These are phyloP conservation scores for Gloeophyllum trabeum DNA, from an alignment of 768 basidiomycete species.

Conservation along the genomic window DNA sequence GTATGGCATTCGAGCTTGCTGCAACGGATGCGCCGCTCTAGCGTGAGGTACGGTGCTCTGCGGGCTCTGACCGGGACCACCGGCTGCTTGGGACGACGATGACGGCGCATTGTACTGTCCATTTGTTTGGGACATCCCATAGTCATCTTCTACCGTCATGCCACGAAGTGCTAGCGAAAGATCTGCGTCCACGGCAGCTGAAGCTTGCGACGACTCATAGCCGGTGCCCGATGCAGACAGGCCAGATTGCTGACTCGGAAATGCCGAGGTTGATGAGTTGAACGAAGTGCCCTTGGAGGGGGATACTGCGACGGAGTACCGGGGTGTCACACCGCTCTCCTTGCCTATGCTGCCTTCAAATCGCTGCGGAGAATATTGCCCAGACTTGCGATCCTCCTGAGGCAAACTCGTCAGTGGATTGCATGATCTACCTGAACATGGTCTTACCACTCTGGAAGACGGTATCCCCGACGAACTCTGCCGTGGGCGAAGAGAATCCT, in stretches of 20 bases:
- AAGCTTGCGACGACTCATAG: slow-evolving; percentile 27
- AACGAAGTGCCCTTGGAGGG: slow-evolving; percentile 28
- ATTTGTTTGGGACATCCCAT: slow-evolving; percentile 19
- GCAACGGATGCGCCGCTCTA: slow-evolving; percentile 16
- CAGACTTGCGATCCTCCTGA: slow-evolving; percentile 20
- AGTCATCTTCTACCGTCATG: slow-evolving; percentile 49
- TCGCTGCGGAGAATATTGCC: slow-evolving; percentile 43
- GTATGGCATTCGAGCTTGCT: slow-evolving; percentile 35
- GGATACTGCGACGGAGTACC: slow-evolving; percentile 29
- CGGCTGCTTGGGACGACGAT: neutral
- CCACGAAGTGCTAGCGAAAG: slow-evolving; percentile 48
- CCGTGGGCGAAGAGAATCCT: too few relatives aligned
- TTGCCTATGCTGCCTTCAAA: slow-evolving; percentile 35
- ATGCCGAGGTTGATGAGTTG: slow-evolving; percentile 19
- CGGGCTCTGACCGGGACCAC: neutral
- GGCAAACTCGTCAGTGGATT: neutral
- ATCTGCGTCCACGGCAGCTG: slow-evolving; percentile 37
- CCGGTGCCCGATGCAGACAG: slow-evolving; percentile 9
- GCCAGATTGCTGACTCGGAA: slow-evolving; percentile 16
- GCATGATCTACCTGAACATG: too few relatives aligned
- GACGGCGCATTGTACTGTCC: too few relatives aligned
- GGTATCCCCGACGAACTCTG: too few relatives aligned
- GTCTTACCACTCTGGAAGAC: too few relatives aligned
- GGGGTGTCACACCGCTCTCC: slow-evolving; percentile 24
- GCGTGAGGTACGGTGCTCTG: slow-evolving; percentile 9